Evolutionary conservation across 2,329 filamentous ascomycete species (phyloP).

Genomic region (Escovopsis weberi): DNA sequence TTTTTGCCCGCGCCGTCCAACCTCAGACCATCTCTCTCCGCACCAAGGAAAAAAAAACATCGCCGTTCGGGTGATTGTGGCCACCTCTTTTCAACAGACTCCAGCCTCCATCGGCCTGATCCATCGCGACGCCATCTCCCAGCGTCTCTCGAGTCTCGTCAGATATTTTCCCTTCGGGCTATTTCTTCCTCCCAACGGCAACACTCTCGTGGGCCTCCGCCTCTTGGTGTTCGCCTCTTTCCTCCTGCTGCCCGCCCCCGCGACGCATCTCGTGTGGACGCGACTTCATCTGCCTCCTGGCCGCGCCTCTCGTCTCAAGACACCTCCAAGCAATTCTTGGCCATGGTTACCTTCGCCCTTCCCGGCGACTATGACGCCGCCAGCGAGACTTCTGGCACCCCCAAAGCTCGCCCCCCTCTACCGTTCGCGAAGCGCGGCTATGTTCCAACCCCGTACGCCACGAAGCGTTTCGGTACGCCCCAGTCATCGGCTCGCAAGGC

Average conservation of each 20-base stretch:
- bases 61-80: slow-evolving; percentile 1
- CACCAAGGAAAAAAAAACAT: slow-evolving; percentile 1
- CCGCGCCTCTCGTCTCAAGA: neutral
- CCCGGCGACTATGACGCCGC: slow-evolving; percentile 21
- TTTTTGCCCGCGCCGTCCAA: slow-evolving; percentile 5
- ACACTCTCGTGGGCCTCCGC: neutral
- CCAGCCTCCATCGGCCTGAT: neutral
- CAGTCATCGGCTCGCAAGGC: slow-evolving; percentile 23
- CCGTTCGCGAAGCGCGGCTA: slow-evolving; percentile 30
- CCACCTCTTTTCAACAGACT: slow-evolving; percentile 2
- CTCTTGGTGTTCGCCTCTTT: slow-evolving; percentile 1
- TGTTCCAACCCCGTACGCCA: slow-evolving; percentile 21
- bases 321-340: neutral
- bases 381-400: slow-evolving; percentile 19
- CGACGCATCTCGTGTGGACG: neutral
- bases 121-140: slow-evolving; percentile 3
- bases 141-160: neutral
- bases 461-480: slow-evolving; percentile 24
- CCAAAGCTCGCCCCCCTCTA: slow-evolving; percentile 24
- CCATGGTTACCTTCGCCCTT: slow-evolving; percentile 26
- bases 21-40: slow-evolving; percentile 2
- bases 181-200: neutral
- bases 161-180: neutral
- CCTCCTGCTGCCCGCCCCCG: neutral
- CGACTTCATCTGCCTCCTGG: neutral